A percentile compares a stretch with the other conserved stretches of the same genome.
Evolutionary conservation across 176 grass and related monocot species (phyloP).

Genomic region (Panicum miliaceum): DNA sequence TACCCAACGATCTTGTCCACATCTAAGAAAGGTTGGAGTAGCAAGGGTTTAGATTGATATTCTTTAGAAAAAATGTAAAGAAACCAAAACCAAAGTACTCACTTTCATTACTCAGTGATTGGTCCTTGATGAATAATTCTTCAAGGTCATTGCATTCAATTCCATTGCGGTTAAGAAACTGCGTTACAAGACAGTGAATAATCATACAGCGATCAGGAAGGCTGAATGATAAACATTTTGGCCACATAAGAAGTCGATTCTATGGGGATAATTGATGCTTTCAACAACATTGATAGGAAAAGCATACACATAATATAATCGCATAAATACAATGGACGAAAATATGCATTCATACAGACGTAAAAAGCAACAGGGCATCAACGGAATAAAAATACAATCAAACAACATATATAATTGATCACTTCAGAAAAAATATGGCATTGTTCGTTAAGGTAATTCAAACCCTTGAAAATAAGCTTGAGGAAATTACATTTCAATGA

Average conservation of each 20-base stretch:
- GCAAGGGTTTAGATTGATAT: conserved; percentile 27
- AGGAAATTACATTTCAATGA: conserved; percentile 14
- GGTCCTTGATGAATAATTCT: conserved; percentile 90
- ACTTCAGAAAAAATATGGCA: conserved; percentile 9
- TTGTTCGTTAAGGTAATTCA: neutral
- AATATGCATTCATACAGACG: conserved; percentile 12
- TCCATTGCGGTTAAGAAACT: conserved; percentile 83
- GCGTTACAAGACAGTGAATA: conserved; percentile 21
- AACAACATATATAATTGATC: neutral
- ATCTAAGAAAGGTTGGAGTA: conserved; percentile 59
- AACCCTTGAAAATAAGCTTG: neutral
- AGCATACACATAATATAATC: conserved; percentile 11
- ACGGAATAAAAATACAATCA: neutral
- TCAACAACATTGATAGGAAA: neutral
- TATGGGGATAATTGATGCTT: conserved; percentile 7
- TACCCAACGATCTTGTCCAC: conserved; percentile 97
- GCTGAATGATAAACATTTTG: neutral
- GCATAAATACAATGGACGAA: neutral
- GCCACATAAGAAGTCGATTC: neutral
- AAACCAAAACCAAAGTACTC: conserved; percentile 57
- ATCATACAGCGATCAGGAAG: neutral
- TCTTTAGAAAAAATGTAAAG: conserved; percentile 1
- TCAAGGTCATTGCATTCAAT: conserved; percentile 94
- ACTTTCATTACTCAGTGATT: conserved; percentile 94
- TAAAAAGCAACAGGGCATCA: neutral